A percentile compares a stretch with the other conserved stretches of the same genome.
phyloP scores from a whole-genome alignment of 352 stramenopile species.

The Thraustotheca clavata region DNA sequence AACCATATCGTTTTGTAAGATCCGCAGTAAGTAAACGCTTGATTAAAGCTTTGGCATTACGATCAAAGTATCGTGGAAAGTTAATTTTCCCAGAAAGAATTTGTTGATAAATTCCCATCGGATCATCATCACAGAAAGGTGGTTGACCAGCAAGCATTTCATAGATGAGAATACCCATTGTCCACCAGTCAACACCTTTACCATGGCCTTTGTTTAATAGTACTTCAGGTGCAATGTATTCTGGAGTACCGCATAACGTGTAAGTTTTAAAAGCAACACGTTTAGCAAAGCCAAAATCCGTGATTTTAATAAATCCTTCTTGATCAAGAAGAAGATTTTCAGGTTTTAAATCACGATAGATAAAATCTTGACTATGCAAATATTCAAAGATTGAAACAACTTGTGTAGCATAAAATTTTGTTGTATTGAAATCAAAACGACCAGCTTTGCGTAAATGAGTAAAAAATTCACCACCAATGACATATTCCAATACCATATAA shows the following conservation, averaged over 20 bases:
- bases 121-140: conserved; percentile 94
- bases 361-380: conserved; percentile 93
- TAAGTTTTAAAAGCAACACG: conserved; percentile 93
- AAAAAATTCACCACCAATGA: conserved; percentile 97
- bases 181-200: conserved; percentile 95
- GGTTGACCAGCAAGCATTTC: conserved; percentile 96
- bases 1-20: conserved; percentile 95
- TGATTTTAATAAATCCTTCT: conserved; percentile 95
- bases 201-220: conserved; percentile 83
- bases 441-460: conserved; percentile 91
- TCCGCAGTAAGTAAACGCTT: conserved; percentile 94
- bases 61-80: conserved; percentile 93
- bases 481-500: conserved; percentile 97
- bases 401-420: conserved; percentile 91
- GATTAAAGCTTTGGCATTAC: conserved; percentile 93
- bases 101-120: conserved; percentile 94
- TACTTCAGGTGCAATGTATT: conserved; percentile 91
- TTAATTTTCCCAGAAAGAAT: conserved; percentile 92
- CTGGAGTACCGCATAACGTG: conserved; percentile 89
- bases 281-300: conserved; percentile 92
- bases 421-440: conserved; percentile 88
- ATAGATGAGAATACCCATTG: conserved; percentile 94
- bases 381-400: conserved; percentile 96
- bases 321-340: conserved; percentile 94
- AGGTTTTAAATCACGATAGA: conserved; percentile 96